phyloP scores from a whole-genome alignment of 345 rosid genomes.

The Raphanus raphanistrum region DNA sequence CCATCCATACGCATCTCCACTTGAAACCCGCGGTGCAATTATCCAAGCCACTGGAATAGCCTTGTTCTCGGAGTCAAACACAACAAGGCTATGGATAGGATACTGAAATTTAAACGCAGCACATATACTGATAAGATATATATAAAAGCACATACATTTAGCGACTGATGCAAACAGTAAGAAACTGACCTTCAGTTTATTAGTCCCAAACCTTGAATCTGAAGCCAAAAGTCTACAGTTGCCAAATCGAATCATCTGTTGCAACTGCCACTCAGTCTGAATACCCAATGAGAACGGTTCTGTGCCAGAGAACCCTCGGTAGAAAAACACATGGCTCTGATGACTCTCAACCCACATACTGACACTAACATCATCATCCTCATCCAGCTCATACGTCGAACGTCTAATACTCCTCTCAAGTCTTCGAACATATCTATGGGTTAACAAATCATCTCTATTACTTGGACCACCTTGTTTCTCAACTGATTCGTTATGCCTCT shows the following conservation, averaged over 20 bases:
- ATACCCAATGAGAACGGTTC: constrained; percentile 80
- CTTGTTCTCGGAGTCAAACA: constrained; percentile 88
- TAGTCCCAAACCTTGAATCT: constrained; percentile 89
- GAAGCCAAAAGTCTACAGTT: constrained; percentile 81
- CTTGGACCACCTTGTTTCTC: constrained; percentile 88
- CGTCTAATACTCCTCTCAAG: constrained; percentile 93
- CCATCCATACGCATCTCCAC: constrained; percentile 71
- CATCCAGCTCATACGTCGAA: constrained; percentile 73
- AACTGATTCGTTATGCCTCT: constrained; percentile 85
- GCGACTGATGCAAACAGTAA: not conserved
- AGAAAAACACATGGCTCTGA: constrained; percentile 73
- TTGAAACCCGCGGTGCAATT: constrained; percentile 65
- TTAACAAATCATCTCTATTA: constrained; percentile 85
- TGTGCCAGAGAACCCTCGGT: constrained; percentile 69
- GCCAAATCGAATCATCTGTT: constrained; percentile 95
- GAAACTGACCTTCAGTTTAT: constrained; percentile 78
- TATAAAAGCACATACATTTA: not conserved
- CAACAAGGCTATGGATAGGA: constrained; percentile 84
- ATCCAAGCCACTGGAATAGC: constrained; percentile 98
- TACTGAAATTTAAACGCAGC: constrained; percentile 50
- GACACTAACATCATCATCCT: constrained; percentile 73
- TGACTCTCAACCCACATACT: constrained; percentile 89
- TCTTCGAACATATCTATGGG: constrained; percentile 86
- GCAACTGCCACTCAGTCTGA: constrained; percentile 98
- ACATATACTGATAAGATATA: constrained; percentile 5